Evolutionary conservation across 208 protist species (phyloP).

Genomic region (Acanthamoeba healyi): DNA sequence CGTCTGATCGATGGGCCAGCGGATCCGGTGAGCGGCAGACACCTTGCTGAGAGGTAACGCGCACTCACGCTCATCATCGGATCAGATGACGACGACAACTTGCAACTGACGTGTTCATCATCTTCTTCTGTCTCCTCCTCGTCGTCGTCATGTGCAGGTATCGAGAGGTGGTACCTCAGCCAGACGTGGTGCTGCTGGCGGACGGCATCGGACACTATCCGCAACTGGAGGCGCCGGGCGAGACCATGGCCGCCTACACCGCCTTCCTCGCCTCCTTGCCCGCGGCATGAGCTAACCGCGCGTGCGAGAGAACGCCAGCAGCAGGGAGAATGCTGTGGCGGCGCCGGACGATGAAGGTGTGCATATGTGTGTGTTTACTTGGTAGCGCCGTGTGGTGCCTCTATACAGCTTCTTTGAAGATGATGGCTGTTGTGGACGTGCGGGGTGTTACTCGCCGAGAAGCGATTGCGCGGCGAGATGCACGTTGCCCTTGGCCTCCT

Average conservation of each 20-base stretch:
- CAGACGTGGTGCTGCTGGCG: constrained; percentile 10
- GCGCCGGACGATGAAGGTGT: too few species aligned
- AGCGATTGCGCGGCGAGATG: neutral
- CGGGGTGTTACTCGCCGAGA: neutral
- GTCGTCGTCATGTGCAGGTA: neutral
- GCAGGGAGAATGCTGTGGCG: too few species aligned
- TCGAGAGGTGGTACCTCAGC: neutral
- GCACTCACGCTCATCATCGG: too few species aligned
- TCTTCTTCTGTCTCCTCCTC: neutral
- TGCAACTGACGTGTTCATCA: neutral
- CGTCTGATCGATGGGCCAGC: constrained; percentile 42
- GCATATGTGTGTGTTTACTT: too few species aligned
- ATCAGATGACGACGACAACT: too few species aligned
- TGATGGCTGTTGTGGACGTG: too few species aligned
- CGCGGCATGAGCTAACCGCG: too few species aligned
- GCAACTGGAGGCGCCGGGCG: neutral
- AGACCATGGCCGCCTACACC: neutral
- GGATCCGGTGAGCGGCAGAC: constrained; percentile 40
- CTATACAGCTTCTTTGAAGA: too few species aligned
- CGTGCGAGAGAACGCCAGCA: too few species aligned
- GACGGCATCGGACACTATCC: constrained; percentile 16
- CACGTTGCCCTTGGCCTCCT: constrained; percentile 5
- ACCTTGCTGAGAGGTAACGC: constrained; percentile 11
- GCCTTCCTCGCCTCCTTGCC: neutral
- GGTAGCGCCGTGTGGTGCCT: too few species aligned